Percentiles rank a stretch among this genome's conserved stretches.
phyloP scores from a whole-genome alignment of 495 filamentous ascomycete genomes.

The Penicillium cinerascens region DNA sequence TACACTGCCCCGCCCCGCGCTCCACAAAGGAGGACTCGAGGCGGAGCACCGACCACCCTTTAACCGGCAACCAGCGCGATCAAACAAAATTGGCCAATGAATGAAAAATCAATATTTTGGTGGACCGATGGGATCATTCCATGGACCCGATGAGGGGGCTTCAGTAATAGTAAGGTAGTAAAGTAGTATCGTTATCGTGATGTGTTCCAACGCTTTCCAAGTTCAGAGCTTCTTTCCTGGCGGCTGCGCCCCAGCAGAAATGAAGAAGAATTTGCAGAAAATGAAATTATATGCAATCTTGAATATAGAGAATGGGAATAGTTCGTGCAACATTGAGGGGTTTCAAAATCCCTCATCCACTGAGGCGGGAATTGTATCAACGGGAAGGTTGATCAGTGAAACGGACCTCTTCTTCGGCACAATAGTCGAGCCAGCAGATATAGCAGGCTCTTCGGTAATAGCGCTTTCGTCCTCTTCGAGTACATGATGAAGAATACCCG shows the following conservation, averaged over 20 bases:
- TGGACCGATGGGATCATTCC: too few species aligned
- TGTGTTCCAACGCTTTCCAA: not conserved
- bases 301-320: not conserved
- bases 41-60: not conserved
- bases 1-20: not conserved
- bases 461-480: slow-evolving; percentile 9
- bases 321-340: not conserved
- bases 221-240: not conserved
- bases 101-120: too few species aligned
- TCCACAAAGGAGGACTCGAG: not conserved
- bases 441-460: not conserved
- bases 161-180: too few species aligned
- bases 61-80: not conserved
- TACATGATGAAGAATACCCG: slow-evolving; percentile 23
- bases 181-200: not conserved
- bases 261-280: not conserved
- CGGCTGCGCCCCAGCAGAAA: not conserved
- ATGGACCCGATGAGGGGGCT: not conserved
- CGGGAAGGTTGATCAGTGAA: not conserved
- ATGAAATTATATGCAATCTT: not conserved
- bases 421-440: not conserved
- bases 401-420: not conserved
- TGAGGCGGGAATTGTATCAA: not conserved
- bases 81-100: not conserved
- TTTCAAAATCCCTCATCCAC: not conserved